phyloP scores from a whole-genome alignment of 1,139 yeast genomes.

The Debaryomyces udenii region DNA sequence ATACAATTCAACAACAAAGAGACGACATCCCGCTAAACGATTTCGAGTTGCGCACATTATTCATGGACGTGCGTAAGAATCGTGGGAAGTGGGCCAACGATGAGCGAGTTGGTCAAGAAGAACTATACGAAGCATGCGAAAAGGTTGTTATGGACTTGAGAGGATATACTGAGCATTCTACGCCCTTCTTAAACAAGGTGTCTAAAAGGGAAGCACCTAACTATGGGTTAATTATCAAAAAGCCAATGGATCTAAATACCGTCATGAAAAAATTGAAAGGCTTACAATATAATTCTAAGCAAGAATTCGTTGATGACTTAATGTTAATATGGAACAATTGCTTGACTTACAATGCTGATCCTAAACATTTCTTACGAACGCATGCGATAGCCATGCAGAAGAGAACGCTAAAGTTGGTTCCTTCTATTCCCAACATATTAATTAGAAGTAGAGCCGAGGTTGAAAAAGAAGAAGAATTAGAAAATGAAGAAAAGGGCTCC shows the following conservation, averaged over 20 bases:
- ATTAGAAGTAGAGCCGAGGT: conserved; percentile 82
- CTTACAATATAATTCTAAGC: conserved; percentile 79
- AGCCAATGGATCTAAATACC: conserved; percentile 96
- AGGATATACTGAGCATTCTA: conserved; percentile 93
- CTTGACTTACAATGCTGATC: conserved; percentile 90
- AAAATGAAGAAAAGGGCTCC: conserved; percentile 34
- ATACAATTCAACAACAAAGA: conserved; percentile 76
- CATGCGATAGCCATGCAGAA: conserved; percentile 98
- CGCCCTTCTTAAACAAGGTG: conserved; percentile 92
- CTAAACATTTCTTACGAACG: conserved; percentile 84
- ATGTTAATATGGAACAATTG: conserved; percentile 97
- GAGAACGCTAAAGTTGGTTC: conserved; percentile 73
- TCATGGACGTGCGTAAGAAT: conserved; percentile 91
- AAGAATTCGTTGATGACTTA: conserved; percentile 88
- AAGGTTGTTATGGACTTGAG: conserved; percentile 88
- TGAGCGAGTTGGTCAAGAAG: conserved; percentile 95
- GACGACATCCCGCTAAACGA: conserved; percentile 79
- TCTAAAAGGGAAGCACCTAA: conserved; percentile 98
- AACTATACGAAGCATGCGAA: conserved; percentile 94
- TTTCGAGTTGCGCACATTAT: conserved; percentile 77
- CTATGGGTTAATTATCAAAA: conserved; percentile 84
- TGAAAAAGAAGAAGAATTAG: conserved; percentile 69
- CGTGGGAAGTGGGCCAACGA: conserved; percentile 98
- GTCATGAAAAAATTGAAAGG: conserved; percentile 86
- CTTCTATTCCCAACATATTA: conserved; percentile 85